Evolutionary conservation across 192 early-diverging fungal genomes (phyloP).

Genomic region (Podila horticola): DNA sequence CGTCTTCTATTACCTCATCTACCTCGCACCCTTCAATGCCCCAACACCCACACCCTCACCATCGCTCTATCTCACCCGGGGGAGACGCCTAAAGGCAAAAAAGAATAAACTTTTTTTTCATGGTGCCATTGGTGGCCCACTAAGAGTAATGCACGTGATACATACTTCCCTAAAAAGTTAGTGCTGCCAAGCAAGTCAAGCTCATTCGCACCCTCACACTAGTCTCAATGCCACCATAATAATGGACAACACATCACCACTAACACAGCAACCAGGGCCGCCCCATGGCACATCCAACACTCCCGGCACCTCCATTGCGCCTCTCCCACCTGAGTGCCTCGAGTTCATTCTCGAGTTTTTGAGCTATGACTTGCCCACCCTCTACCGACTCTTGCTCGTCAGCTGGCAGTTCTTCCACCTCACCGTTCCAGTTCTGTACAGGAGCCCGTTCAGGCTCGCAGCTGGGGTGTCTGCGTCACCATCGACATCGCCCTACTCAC

Average conservation of each 20-base stretch:
- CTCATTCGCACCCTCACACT: too few species aligned
- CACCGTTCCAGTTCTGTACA: constrained; percentile 33
- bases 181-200: too few species aligned
- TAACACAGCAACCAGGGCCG: too few species aligned
- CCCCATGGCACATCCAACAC: too few species aligned
- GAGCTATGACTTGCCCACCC: constrained; percentile 28
- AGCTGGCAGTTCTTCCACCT: constrained; percentile 38
- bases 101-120: too few species aligned
- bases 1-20: neutral
- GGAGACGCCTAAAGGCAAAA: too few species aligned
- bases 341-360: constrained; percentile 27
- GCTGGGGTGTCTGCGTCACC: constrained; percentile 1
- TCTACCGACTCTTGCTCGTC: constrained; percentile 21
- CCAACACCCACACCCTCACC: neutral
- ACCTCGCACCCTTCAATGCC: neutral
- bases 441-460: constrained; percentile 37
- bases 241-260: neutral
- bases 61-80: too few species aligned
- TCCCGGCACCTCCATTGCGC: neutral
- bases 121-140: too few species aligned
- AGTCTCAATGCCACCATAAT: neutral
- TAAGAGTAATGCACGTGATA: too few species aligned
- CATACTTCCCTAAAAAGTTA: too few species aligned
- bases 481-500: neutral
- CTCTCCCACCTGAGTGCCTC: constrained; percentile 35